phyloP scores from a whole-genome alignment of 192 early-diverging fungal species.

The Coemansia brasiliensis region DNA sequence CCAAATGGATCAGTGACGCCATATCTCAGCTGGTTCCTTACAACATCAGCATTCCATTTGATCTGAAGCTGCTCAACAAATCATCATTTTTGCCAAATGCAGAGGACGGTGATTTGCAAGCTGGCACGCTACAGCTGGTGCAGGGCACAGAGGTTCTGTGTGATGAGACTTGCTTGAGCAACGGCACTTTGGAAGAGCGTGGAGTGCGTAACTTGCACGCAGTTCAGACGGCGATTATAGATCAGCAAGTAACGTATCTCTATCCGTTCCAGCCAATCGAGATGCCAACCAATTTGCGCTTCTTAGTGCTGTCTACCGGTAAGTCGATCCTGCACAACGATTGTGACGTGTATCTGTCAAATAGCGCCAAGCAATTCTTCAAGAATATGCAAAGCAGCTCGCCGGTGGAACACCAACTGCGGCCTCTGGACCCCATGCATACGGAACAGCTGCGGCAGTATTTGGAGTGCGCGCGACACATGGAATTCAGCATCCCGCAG shows the following conservation, averaged over 20 bases:
- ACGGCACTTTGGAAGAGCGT: conserved; percentile 66
- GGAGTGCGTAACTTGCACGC: conserved; percentile 73
- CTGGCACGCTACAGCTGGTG: conserved; percentile 68
- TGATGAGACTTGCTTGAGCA: conserved; percentile 71
- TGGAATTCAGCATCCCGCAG: conserved; percentile 63
- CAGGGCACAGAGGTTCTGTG: conserved; percentile 61
- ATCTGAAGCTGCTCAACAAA: conserved; percentile 61
- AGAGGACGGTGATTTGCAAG: conserved; percentile 56
- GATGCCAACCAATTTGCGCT: conserved; percentile 65
- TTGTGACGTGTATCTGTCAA: conserved; percentile 55
- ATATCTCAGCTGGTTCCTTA: conserved; percentile 58
- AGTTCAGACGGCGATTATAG: conserved; percentile 59
- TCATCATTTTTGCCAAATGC: conserved; percentile 60
- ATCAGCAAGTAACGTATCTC: conserved; percentile 65
- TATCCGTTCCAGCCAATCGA: conserved; percentile 73
- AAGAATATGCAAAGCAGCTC: not conserved
- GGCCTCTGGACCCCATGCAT: conserved; percentile 53
- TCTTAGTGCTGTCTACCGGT: conserved; percentile 64
- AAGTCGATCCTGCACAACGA: conserved; percentile 70
- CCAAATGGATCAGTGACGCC: conserved; percentile 35
- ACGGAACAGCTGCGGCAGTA: conserved; percentile 60
- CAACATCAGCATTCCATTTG: conserved; percentile 63
- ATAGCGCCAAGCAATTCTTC: conserved; percentile 22
- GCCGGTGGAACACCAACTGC: not conserved
- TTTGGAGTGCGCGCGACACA: conserved; percentile 54